Evolutionary conservation across 2,329 filamentous ascomycete genomes (phyloP).

Genomic region (Diaporthe nobilis): DNA sequence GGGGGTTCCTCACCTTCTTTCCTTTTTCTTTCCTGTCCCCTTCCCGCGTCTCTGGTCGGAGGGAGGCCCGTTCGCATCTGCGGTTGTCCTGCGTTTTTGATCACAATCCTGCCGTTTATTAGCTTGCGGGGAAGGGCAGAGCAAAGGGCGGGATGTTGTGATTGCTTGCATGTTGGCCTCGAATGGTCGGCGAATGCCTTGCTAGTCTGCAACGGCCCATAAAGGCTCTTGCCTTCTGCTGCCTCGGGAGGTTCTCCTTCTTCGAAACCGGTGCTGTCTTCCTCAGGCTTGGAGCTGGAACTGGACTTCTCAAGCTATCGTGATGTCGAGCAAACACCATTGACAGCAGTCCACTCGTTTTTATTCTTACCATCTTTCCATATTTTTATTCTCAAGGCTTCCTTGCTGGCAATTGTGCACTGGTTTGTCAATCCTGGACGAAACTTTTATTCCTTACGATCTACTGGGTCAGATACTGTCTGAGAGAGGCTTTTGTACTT

Average conservation of each 20-base stretch:
- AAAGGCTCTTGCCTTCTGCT: slow-evolving; percentile 32
- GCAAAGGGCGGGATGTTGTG: slow-evolving; percentile 19
- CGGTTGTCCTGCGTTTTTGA: background rate
- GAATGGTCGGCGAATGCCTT: slow-evolving; percentile 11
- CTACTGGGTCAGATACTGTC: background rate
- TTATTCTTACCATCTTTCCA: background rate
- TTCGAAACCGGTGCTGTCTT: background rate
- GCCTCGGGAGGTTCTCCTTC: slow-evolving; percentile 15
- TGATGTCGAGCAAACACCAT: slow-evolving; percentile 4
- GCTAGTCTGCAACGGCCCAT: slow-evolving; percentile 22
- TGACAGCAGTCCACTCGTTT: background rate
- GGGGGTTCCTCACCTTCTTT: background rate
- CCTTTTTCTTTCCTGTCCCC: slow-evolving; percentile 1
- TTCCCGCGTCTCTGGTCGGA: slow-evolving; percentile 17
- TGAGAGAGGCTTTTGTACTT: background rate
- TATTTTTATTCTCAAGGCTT: slow-evolving; percentile 31
- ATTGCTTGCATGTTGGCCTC: slow-evolving; percentile 19
- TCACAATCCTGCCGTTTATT: slow-evolving; percentile 9
- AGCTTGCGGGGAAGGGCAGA: slow-evolving; percentile 13
- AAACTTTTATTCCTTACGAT: background rate
- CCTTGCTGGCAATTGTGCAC: background rate
- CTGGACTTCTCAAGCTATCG: slow-evolving; percentile 4
- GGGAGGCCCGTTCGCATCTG: slow-evolving; percentile 32
- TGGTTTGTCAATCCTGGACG: background rate
- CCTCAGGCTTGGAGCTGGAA: slow-evolving; percentile 1